phyloP scores from a whole-genome alignment of 1,284 basidiomycete genomes.

The Tylopilus orsonianus region DNA sequence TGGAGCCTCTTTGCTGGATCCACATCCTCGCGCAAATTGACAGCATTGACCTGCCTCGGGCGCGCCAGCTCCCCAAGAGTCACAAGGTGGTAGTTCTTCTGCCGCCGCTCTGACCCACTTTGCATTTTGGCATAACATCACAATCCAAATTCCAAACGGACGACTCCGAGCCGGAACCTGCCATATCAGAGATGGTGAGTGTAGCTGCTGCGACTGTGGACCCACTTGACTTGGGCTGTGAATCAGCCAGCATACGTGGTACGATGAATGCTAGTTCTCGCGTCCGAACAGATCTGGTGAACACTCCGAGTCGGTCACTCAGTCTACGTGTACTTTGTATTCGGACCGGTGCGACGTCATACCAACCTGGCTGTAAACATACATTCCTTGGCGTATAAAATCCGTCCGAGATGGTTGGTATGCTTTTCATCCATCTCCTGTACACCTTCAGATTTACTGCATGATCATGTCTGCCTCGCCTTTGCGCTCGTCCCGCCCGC shows the following conservation, averaged over 20 bases:
- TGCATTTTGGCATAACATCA: conserved; percentile 8
- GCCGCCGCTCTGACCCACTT: too few relatives aligned
- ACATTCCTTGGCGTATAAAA: conserved; percentile 18
- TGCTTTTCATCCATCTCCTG: conserved; percentile 1
- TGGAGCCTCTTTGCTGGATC: too few relatives aligned
- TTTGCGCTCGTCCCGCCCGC: conserved; percentile 17
- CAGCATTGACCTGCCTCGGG: too few relatives aligned
- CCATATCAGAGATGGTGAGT: neutral
- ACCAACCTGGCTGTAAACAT: neutral
- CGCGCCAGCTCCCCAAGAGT: too few relatives aligned
- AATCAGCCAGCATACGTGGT: neutral
- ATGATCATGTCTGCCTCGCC: conserved; percentile 7
- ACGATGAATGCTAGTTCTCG: neutral
- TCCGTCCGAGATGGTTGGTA: conserved; percentile 4
- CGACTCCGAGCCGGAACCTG: neutral
- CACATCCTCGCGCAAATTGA: too few relatives aligned
- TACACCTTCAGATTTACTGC: neutral
- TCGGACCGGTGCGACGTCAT: conserved; percentile 18
- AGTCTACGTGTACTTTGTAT: conserved; percentile 7
- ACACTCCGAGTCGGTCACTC: neutral
- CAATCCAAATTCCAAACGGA: conserved; percentile 11
- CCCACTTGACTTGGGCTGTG: neutral
- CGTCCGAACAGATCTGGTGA: neutral
- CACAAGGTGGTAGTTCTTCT: too few relatives aligned
- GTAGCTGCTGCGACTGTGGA: neutral